phyloP scores from a whole-genome alignment of 805 yeast species.

The Lipomyces orientalis region DNA sequence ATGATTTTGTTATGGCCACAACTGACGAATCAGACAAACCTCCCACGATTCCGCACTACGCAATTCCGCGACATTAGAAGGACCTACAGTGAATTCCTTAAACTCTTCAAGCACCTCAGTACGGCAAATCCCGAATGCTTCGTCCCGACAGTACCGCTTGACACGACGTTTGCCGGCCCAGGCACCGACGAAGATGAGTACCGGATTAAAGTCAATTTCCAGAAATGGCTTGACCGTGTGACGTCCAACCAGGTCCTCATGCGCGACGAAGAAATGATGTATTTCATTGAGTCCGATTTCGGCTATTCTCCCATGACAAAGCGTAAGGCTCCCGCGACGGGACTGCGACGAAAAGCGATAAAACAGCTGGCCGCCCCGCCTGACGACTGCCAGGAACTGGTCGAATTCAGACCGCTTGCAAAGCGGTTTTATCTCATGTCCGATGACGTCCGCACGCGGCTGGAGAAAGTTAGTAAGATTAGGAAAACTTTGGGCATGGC shows the following conservation, averaged over 20 bases:
- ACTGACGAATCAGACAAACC: constrained; percentile 52
- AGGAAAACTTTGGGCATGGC: constrained; percentile 59
- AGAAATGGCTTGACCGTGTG: constrained; percentile 84
- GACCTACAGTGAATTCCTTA: constrained; percentile 75
- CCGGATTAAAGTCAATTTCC: constrained; percentile 64
- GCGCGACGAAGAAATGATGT: constrained; percentile 85
- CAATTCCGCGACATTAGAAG: constrained; percentile 76
- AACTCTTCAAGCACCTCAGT: constrained; percentile 76
- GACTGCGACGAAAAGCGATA: constrained; percentile 83
- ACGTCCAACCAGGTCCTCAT: constrained; percentile 76
- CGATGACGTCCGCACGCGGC: constrained; percentile 56
- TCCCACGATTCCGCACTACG: constrained; percentile 77
- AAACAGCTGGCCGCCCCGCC: constrained; percentile 92
- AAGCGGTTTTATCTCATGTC: constrained; percentile 71
- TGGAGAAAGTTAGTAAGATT: constrained; percentile 60
- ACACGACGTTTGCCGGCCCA: constrained; percentile 78
- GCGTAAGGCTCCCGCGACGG: constrained; percentile 74
- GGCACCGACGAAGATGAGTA: constrained; percentile 80
- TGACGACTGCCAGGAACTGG: constrained; percentile 81
- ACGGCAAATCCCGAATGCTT: constrained; percentile 89
- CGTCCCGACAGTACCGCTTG: constrained; percentile 83
- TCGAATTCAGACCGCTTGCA: constrained; percentile 84
- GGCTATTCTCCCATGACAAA: constrained; percentile 67
- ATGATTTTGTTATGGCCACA: neutral
- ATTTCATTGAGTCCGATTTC: constrained; percentile 80